Base-by-base conservation (phyloP, 495 filamentous ascomycete genomes). In the Parathielavia appendiculata region DNA sequence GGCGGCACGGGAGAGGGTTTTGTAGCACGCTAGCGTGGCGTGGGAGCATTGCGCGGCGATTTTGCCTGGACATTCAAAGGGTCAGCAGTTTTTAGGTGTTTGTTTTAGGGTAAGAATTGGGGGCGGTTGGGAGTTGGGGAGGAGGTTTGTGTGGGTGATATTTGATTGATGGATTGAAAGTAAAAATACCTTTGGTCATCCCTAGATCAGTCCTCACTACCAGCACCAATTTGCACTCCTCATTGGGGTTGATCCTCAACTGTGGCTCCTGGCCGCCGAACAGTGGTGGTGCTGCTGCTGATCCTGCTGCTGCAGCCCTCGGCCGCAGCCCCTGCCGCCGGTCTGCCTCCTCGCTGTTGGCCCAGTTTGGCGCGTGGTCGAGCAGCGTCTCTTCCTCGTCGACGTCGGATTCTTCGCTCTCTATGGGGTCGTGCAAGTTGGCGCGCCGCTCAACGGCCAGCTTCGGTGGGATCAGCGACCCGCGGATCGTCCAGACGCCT, bases 31-130 rank as follows among this genome's bases (percentile, higher is more conserved):
- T 41, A 98, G 84, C 1, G 93, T 96, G 10, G 93, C 93, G 73
- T 98, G 93, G n/a, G 87, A 87, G 72, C 85, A 89, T 78, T 98
- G 95, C 8, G 93, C 93, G 54, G 89, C 95, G 65, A 97, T 97
- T 81, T 98, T 98, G 60, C 93, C 93, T 96, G 60, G 5, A n/a
- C 23, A 43, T 39, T 4, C 12, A 1, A n/a, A 1, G 8, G 8
- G 40, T 11, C n/a, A n/a, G 16, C 20, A 10, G 8, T 30, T 30
- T 30, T 30, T 12, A 30, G 41, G 26, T 35, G n/a, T 45, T 51
- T 11, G 1, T 4, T 14, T 0, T 14, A 11, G 1, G 23, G 1
- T 14, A 30, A 30, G 6, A 6, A 30, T 23, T 23, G 7, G 5
- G 35, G 36, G 17, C 49, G 41, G 26, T n/a, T n/a, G 14, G 41